A percentile compares a stretch with the other conserved stretches of the same genome.
phyloP scores from a whole-genome alignment of 2,329 filamentous ascomycete genomes.

The Hymenoscyphus scutula region DNA sequence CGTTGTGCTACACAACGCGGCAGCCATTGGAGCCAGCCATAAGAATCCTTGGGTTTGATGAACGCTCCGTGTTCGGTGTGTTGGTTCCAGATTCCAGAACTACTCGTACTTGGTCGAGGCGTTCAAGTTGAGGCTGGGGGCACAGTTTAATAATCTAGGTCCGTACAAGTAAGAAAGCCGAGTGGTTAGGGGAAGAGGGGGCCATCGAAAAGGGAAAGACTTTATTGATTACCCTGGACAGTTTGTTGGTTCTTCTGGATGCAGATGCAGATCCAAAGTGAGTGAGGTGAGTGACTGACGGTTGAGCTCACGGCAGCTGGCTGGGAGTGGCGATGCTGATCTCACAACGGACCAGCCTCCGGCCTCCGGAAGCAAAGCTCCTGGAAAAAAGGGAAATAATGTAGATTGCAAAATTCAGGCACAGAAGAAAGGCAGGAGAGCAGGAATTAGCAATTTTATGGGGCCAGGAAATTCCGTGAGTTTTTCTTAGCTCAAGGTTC shows the following conservation, averaged over 20 bases:
- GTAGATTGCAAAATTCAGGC: not conserved
- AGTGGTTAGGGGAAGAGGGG: not conserved
- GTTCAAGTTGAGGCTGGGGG: not conserved
- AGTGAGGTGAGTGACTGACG: too few relatives aligned
- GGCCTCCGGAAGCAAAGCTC: too few relatives aligned
- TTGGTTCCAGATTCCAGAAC: not conserved
- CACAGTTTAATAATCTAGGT: not conserved
- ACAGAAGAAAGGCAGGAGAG: not conserved
- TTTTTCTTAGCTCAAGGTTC: too few relatives aligned
- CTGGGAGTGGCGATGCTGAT: slow-evolving; percentile 1
- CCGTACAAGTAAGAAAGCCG: not conserved
- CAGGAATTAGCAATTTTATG: not conserved
- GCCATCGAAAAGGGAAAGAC: not conserved
- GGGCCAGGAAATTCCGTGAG: not conserved
- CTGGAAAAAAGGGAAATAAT: not conserved
- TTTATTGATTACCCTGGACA: not conserved
- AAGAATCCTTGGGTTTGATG: not conserved
- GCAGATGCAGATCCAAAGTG: too few relatives aligned
- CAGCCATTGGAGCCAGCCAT: not conserved
- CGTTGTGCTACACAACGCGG: not conserved
- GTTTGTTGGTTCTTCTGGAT: not conserved
- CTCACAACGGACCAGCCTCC: not conserved
- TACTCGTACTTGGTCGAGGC: too few relatives aligned
- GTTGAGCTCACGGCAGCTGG: not conserved
- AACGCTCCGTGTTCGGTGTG: not conserved